Evolutionary conservation across 306 rosid genomes (phyloP), one percentile per base, ranked within the genome.

Genomic region (Rosa persica): DNA sequence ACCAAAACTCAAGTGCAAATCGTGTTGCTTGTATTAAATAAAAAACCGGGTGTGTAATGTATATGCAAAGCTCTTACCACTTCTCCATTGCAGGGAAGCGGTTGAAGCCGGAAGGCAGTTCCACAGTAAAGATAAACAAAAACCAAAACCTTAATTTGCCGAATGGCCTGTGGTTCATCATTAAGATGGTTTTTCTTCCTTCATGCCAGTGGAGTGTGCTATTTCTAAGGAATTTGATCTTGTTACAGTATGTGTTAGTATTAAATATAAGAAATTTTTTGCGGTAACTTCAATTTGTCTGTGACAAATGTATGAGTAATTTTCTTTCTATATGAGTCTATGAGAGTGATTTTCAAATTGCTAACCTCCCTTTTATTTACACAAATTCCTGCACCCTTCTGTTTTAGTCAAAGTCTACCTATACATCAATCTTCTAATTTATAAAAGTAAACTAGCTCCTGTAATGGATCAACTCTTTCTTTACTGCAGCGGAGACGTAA

Each of bases 31-130:
- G 16, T 39, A 16, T 64, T 16, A 6, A 4, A 17, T 9, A 16
- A 64, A 25, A 30, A 62, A 5, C 19, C 9, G 0, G 64, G 42
- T 23, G 1, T 23, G 66, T 60, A 25, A 25, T 60, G 17, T 60
- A 25, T 60, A 25, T 60, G 19, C 61, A 9, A 7, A 38, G 10
- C 20, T 70, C 82, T 81, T 12, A 83, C 19, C 25, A 36, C 72
- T 10, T 70, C 40, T 78, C 49, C 39, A 81, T 75, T 81, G 78
- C 91, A 93, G 98, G 85, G 98, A 96, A 89, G 99, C 99, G 71
- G 96, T 91, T 17, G 99, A 93, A 79, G 90, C 96, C 15, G 99
- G 98, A 78, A 86, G 93, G 81, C 89, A 89, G 81, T 91, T 91
- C 85, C 98, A 96, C 69, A 91, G 87, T 42, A 81, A 81, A 0